Evolutionary conservation across 352 stramenopile genomes (phyloP), one percentile per base, ranked within the genome.

Genomic region (Hyaloperonospora arabidopsidis): DNA sequence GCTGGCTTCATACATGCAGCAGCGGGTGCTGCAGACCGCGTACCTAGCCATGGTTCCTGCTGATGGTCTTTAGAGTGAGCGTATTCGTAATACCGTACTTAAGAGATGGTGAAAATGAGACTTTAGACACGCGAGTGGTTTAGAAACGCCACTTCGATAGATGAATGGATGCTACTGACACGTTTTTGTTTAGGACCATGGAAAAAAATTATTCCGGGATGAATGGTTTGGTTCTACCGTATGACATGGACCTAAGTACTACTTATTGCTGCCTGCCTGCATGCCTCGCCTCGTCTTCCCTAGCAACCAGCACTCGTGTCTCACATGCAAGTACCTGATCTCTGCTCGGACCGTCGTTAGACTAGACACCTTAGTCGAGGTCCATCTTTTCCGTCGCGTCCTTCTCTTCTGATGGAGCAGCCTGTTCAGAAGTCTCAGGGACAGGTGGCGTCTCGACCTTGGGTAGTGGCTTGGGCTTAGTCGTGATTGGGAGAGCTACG

Each of bases 381-480:
- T 93, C 83, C 83, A 93, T 93, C 68, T 93, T 93, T 44, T 91
- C 77, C 18, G 60, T 67, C 55, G 79, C 77, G 17, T 65, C 53
- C 59, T 71, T 67, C 41, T 67, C 66, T 35, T 76, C 70, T 49
- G 48, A 49, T 47, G 49, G 51, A 14, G 66, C 50, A 11, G 70
- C 22, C 55, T 29, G 25, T 29, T 84, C 79, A 39, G 58, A 58
- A 29, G 84, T 43, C 49, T 79, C 61, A 11, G 73, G 53, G 19
- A 74, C 55, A 44, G 66, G 53, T 5, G 79, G 75, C 32, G 69
- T 70, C 68, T 94, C 84, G 15, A 86, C 74, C 76, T 92, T 91
- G 1, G 81, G 80, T 43, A 76, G 45, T 47, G 87, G 88, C 68
- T 97, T 98, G 12, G 95, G 95, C 79, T 99, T 99, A 61, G 95